These are phyloP conservation scores for Agroathelia rolfsii DNA, from an alignment of 1,284 basidiomycete genomes.

Conservation along the genomic window DNA sequence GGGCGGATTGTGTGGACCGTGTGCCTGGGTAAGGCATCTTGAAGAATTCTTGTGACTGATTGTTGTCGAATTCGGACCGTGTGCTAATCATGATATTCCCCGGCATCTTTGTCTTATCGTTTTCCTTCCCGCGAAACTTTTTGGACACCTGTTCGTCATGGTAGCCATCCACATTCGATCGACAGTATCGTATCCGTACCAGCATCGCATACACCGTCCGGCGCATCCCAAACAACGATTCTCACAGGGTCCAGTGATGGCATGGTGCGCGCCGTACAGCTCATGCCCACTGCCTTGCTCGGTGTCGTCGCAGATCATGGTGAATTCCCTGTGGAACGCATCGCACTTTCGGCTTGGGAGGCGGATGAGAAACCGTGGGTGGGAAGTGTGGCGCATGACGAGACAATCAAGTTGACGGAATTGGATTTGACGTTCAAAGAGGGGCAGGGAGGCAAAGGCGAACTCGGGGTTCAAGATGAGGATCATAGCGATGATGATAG, in stretches of 20 bases:
- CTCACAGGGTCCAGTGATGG: constrained; percentile 93
- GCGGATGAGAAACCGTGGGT: constrained; percentile 62
- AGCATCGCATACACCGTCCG: constrained; percentile 47
- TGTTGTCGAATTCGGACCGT: too few species aligned
- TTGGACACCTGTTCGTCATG: constrained; percentile 8
- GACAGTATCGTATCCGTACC: constrained; percentile 76
- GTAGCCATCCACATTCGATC: constrained; percentile 78
- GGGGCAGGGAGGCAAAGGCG: constrained; percentile 24
- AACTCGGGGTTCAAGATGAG: constrained; percentile 17
- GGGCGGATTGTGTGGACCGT: constrained; percentile 90
- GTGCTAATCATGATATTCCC: too few species aligned
- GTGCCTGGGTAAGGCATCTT: constrained; percentile 69
- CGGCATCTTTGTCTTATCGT: too few species aligned
- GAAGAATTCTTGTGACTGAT: constrained; percentile 1
- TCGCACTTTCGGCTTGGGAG: constrained; percentile 48
- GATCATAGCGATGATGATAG: constrained; percentile 19
- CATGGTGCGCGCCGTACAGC: constrained; percentile 79
- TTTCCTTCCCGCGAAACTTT: constrained; percentile 18
- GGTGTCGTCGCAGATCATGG: constrained; percentile 89
- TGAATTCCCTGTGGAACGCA: constrained; percentile 83
- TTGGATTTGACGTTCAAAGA: constrained; percentile 49
- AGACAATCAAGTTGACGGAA: constrained; percentile 79
- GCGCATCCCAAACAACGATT: constrained; percentile 59
- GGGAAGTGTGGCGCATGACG: constrained; percentile 91
- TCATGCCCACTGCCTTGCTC: constrained; percentile 83